These are phyloP conservation scores for Ceratocystis albifundus DNA, from an alignment of 2,329 filamentous ascomycete species.

Conservation along the genomic window DNA sequence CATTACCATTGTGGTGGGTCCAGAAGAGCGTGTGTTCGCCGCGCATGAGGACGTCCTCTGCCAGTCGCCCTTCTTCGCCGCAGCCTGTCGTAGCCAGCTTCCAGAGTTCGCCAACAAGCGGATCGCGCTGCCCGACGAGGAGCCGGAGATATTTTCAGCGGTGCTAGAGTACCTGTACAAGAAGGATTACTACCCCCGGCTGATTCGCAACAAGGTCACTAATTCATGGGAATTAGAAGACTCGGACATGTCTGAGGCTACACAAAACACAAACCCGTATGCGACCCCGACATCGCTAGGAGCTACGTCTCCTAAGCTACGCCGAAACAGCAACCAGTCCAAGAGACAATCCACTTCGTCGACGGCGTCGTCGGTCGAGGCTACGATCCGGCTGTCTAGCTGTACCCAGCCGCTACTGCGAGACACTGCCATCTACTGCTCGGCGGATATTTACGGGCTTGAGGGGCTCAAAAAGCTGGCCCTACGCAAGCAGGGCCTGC, in stretches of 20 bases:
- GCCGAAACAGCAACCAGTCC: background rate
- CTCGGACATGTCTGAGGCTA: conserved; percentile 36
- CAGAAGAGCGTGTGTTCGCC: conserved; percentile 80
- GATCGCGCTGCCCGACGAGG: conserved; percentile 60
- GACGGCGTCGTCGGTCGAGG: conserved; percentile 36
- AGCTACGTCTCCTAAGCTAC: background rate
- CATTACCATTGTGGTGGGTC: conserved; percentile 73
- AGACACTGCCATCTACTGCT: conserved; percentile 90
- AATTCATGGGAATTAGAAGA: conserved; percentile 87
- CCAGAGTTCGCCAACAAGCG: conserved; percentile 54
- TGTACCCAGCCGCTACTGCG: conserved; percentile 68
- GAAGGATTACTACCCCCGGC: conserved; percentile 84
- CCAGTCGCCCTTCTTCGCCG: conserved; percentile 73
- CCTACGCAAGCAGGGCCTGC: conserved; percentile 87
- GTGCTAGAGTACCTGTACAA: conserved; percentile 96
- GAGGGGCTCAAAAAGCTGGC: conserved; percentile 85
- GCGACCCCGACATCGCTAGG: conserved; percentile 27
- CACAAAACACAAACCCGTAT: conserved; percentile 39
- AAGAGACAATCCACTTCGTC: background rate
- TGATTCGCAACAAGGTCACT: conserved; percentile 74
- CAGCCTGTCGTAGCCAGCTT: conserved; percentile 59
- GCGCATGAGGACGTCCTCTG: conserved; percentile 87
- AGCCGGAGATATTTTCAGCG: conserved; percentile 86
- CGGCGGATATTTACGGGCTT: conserved; percentile 79
- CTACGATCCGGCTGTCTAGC: conserved; percentile 66